Conservation (phyloP, 257 asterid species). For the Jacaranda mimosifolia region DNA sequence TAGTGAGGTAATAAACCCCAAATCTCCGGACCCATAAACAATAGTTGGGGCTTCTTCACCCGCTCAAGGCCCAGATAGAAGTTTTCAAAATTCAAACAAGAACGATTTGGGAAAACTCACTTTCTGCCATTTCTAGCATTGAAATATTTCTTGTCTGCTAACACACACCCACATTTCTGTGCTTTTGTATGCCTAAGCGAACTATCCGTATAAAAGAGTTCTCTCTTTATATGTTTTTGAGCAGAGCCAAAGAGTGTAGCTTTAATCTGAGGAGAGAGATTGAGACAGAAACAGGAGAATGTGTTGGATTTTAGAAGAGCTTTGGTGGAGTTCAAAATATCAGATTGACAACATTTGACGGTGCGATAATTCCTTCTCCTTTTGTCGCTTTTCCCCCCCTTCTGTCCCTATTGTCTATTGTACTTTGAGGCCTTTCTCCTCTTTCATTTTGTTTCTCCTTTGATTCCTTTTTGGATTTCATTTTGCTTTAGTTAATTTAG, state of each 20-base stretch:
- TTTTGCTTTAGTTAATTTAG: too few relatives aligned
- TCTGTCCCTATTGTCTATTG: background rate
- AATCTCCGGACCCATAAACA: slow-evolving; percentile 48
- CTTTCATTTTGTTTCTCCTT: background rate
- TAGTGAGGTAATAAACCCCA: slow-evolving; percentile 33
- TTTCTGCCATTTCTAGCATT: slow-evolving; percentile 1
- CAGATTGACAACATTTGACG: slow-evolving; percentile 22
- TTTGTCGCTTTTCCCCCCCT: background rate
- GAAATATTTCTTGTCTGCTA: background rate
- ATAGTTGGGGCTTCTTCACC: slow-evolving; percentile 39
- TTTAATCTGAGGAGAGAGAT: background rate
- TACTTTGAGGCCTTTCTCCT: background rate
- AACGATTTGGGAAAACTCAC: background rate
- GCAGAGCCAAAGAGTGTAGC: slow-evolving; percentile 1
- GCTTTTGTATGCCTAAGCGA: background rate
- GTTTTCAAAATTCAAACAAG: background rate
- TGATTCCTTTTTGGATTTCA: too few relatives aligned
- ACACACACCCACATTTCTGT: background rate
- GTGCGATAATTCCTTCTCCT: background rate
- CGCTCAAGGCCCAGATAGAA: slow-evolving; percentile 23
- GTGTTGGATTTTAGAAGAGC: slow-evolving; percentile 29
- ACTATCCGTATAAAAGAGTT: background rate
- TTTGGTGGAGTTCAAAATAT: slow-evolving; percentile 41
- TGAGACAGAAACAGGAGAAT: slow-evolving; percentile 6
- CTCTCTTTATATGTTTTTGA: background rate